Percentiles rank a stretch among this genome's conserved stretches.
These are phyloP conservation scores for Pseudogymnoascus verrucosus DNA, from an alignment of 2,329 filamentous ascomycete species.

Conservation along the genomic window DNA sequence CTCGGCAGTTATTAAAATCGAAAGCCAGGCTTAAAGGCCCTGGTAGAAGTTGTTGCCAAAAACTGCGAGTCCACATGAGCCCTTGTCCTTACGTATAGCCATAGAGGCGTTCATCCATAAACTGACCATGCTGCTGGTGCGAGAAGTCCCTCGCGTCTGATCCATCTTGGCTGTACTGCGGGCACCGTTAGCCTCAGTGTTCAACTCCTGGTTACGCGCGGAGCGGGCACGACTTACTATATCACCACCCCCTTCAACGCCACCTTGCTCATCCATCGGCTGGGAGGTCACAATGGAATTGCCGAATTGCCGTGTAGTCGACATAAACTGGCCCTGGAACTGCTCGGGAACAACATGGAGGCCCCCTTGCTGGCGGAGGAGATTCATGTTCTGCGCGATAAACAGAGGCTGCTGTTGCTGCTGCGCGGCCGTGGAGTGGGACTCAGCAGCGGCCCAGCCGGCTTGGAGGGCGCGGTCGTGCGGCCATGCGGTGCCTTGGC, in stretches of 20 bases:
- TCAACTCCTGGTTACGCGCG: neutral
- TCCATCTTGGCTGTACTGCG: neutral
- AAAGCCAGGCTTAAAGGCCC: neutral
- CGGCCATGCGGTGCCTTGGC: neutral
- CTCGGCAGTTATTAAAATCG: neutral
- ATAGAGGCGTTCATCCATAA: neutral
- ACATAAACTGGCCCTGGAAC: neutral
- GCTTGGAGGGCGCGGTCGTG: neutral
- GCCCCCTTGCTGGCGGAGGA: neutral
- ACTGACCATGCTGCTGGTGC: neutral
- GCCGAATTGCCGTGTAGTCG: neutral
- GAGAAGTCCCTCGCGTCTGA: neutral
- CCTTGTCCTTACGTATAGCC: neutral
- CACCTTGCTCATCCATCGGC: neutral
- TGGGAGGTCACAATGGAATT: neutral
- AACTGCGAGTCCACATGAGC: neutral
- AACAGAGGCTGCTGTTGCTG: neutral
- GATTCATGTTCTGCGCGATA: neutral
- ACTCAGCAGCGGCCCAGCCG: neutral
- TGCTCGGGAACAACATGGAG: neutral
- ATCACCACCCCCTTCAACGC: neutral
- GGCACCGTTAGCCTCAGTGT: neutral
- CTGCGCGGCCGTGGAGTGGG: neutral
- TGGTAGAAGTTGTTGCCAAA: neutral
- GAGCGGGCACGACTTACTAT: neutral